Evolutionary conservation across 2,329 filamentous ascomycete species (phyloP).

Genomic region (Madurella mycetomatis): DNA sequence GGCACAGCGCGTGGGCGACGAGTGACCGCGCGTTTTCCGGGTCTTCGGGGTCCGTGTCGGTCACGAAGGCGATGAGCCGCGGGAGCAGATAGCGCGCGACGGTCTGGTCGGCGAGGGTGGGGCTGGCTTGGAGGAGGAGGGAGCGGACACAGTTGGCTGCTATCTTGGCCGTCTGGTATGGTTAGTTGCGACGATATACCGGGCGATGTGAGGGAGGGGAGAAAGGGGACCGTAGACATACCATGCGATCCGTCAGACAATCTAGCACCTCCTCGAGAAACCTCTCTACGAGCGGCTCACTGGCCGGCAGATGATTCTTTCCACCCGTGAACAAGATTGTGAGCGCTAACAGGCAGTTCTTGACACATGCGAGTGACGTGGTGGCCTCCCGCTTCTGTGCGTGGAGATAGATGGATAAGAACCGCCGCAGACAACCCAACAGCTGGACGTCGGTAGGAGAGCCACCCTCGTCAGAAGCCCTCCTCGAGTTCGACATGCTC

Average conservation of each 20-base stretch:
- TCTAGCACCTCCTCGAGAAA: slow-evolving; percentile 80
- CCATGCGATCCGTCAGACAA: slow-evolving; percentile 74
- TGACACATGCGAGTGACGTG: slow-evolving; percentile 79
- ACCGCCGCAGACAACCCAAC: slow-evolving; percentile 75
- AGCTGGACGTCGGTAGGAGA: slow-evolving; percentile 64
- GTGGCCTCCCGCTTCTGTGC: slow-evolving; percentile 71
- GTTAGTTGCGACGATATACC: neutral
- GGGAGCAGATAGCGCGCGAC: slow-evolving; percentile 73
- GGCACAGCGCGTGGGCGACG: slow-evolving; percentile 68
- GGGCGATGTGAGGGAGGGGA: neutral
- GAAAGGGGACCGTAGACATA: slow-evolving; percentile 29
- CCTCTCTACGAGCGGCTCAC: slow-evolving; percentile 67
- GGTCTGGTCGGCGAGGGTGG: slow-evolving; percentile 63
- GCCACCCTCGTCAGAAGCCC: slow-evolving; percentile 31
- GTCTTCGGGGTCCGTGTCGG: slow-evolving; percentile 67
- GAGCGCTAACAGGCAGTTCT: slow-evolving; percentile 83
- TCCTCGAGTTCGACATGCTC: slow-evolving; percentile 57
- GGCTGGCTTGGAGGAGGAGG: slow-evolving; percentile 57
- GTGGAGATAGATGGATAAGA: slow-evolving; percentile 73
- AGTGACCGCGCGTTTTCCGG: slow-evolving; percentile 69
- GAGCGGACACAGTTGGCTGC: slow-evolving; percentile 87
- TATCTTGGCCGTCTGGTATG: slow-evolving; percentile 69
- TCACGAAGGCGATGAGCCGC: slow-evolving; percentile 70
- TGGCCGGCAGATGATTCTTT: slow-evolving; percentile 65
- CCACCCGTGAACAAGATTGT: slow-evolving; percentile 86